Conservation (phyloP, 2,329 filamentous ascomycete species). For the Sclerotinia trifoliorum region DNA sequence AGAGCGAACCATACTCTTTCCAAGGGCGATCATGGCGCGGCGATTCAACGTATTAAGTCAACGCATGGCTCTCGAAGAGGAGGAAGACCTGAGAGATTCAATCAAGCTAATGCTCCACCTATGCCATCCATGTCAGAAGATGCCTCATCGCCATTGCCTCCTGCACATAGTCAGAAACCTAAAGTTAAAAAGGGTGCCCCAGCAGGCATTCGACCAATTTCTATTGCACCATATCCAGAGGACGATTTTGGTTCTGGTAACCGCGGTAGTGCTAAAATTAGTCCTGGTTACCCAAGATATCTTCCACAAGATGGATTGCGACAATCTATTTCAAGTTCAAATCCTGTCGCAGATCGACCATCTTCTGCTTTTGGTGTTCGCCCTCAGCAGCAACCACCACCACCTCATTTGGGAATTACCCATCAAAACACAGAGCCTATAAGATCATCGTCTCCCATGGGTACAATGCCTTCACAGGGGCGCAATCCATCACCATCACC, state of each 20-base stretch:
- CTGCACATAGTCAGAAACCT: slow-evolving; percentile 25
- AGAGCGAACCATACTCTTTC: slow-evolving; percentile 80
- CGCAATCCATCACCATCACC: slow-evolving; percentile 14
- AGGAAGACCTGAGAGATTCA: slow-evolving; percentile 59
- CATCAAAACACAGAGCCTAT: slow-evolving; percentile 35
- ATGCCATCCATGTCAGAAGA: slow-evolving; percentile 38
- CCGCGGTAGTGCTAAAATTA: background rate
- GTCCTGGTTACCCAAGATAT: slow-evolving; percentile 33
- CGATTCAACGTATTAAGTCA: slow-evolving; percentile 82
- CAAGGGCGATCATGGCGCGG: slow-evolving; percentile 87
- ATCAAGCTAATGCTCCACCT: slow-evolving; percentile 42
- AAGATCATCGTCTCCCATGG: slow-evolving; percentile 47
- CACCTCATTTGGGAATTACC: slow-evolving; percentile 23
- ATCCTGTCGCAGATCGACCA: slow-evolving; percentile 42
- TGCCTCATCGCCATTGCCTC: slow-evolving; percentile 32
- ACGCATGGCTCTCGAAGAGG: slow-evolving; percentile 69
- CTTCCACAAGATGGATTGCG: slow-evolving; percentile 44
- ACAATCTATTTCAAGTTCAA: slow-evolving; percentile 43
- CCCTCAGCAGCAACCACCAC: slow-evolving; percentile 36
- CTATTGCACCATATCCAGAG: slow-evolving; percentile 66
- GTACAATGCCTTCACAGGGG: slow-evolving; percentile 48
- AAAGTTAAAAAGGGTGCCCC: slow-evolving; percentile 20
- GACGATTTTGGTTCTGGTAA: slow-evolving; percentile 51
- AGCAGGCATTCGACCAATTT: slow-evolving; percentile 29
- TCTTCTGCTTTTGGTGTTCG: slow-evolving; percentile 52